These are phyloP conservation scores for Ceratobasidium sp. DNA, from an alignment of 1,284 basidiomycete genomes.

Conservation along the genomic window DNA sequence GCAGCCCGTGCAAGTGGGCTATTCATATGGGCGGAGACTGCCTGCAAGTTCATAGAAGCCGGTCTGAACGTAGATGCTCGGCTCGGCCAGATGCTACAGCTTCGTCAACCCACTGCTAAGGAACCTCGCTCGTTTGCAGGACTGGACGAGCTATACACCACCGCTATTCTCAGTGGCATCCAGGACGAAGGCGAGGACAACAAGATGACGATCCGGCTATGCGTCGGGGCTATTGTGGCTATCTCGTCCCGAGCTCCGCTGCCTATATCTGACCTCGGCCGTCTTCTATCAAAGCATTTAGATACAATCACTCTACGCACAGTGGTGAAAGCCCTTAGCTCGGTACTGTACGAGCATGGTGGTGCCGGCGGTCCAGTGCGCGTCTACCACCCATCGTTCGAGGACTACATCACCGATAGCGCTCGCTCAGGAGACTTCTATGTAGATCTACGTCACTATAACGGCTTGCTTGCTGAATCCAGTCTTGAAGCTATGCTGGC, in stretches of 20 bases:
- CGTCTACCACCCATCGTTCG: slow-evolving; percentile 43
- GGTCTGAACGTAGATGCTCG: background rate
- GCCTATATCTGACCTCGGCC: background rate
- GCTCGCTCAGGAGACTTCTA: slow-evolving; percentile 15
- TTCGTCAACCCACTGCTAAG: background rate
- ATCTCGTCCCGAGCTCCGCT: background rate
- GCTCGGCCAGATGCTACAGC: background rate
- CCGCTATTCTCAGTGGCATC: background rate
- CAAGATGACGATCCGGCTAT: background rate
- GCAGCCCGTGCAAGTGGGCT: slow-evolving; percentile 16
- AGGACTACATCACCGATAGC: background rate
- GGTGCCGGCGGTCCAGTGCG: slow-evolving; percentile 11
- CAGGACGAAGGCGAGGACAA: slow-evolving; percentile 10
- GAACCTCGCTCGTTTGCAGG: background rate
- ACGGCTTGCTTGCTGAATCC: background rate
- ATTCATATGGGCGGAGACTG: slow-evolving; percentile 42
- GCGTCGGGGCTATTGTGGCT: background rate
- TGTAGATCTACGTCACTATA: background rate
- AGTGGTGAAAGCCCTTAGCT: slow-evolving; percentile 8
- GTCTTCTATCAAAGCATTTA: background rate
- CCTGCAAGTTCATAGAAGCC: background rate
- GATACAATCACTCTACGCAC: background rate
- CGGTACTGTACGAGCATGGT: slow-evolving; percentile 34
- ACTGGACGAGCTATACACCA: background rate
- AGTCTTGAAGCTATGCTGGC: slow-evolving; percentile 11